These are phyloP conservation scores for Saprolegnia parasitica DNA, from an alignment of 352 stramenopile genomes.

Conservation along the genomic window DNA sequence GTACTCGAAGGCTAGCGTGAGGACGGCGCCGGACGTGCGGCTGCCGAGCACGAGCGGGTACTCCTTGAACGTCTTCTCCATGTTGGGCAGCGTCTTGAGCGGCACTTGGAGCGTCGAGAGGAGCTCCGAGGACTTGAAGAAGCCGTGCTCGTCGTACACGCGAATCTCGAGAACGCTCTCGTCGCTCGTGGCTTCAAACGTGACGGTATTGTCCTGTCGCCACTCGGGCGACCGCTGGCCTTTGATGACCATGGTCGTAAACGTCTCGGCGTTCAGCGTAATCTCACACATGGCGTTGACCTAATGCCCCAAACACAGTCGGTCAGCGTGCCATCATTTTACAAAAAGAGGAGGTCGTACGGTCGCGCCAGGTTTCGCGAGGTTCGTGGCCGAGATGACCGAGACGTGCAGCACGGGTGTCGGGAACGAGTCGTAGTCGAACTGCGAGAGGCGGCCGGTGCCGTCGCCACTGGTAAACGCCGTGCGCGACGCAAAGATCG, in stretches of 20 bases:
- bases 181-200: slow-evolving; percentile 68
- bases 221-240: slow-evolving; percentile 78
- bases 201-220: slow-evolving; percentile 80
- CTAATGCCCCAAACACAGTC: neutral
- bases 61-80: slow-evolving; percentile 78
- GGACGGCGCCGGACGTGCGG: slow-evolving; percentile 60
- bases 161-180: slow-evolving; percentile 82
- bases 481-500: slow-evolving; percentile 62
- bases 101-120: slow-evolving; percentile 74
- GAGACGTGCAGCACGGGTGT: slow-evolving; percentile 72
- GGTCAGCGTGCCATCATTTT: neutral
- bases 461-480: slow-evolving; percentile 63
- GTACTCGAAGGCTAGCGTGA: slow-evolving; percentile 79
- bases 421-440: slow-evolving; percentile 80
- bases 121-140: slow-evolving; percentile 69
- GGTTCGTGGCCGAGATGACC: slow-evolving; percentile 76
- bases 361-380: slow-evolving; percentile 63
- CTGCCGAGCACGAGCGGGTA: slow-evolving; percentile 77
- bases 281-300: slow-evolving; percentile 80
- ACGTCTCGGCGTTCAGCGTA: slow-evolving; percentile 72
- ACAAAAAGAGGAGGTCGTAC: slow-evolving; percentile 21
- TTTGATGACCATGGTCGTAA: slow-evolving; percentile 80
- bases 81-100: slow-evolving; percentile 75
- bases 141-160: slow-evolving; percentile 68
- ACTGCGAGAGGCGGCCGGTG: slow-evolving; percentile 69